A percentile compares a stretch with the other conserved stretches of the same genome.
Evolutionary conservation across 2,329 filamentous ascomycete species (phyloP).

Genomic region (Curvularia eragrostidis): DNA sequence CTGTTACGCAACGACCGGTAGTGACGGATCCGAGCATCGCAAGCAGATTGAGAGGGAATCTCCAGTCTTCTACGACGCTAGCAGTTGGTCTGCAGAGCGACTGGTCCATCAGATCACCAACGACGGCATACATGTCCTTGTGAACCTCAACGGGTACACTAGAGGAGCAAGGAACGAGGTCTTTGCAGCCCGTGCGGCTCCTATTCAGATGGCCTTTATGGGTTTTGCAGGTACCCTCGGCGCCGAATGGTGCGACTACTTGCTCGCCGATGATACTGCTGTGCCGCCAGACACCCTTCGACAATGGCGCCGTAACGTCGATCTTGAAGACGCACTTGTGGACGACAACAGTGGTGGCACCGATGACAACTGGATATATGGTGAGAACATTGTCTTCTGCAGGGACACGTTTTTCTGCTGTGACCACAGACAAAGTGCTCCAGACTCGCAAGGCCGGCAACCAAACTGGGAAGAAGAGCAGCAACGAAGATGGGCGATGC

Average conservation of each 20-base stretch:
- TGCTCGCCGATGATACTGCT: slow-evolving; percentile 87
- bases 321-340: slow-evolving; percentile 70
- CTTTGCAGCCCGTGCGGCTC: slow-evolving; percentile 91
- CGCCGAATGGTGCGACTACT: slow-evolving; percentile 98
- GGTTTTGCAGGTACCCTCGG: slow-evolving; percentile 95
- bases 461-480: slow-evolving; percentile 87
- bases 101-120: slow-evolving; percentile 84
- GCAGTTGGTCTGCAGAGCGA: slow-evolving; percentile 81
- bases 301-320: slow-evolving; percentile 76
- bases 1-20: slow-evolving; percentile 93
- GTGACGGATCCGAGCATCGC: slow-evolving; percentile 87
- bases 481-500: slow-evolving; percentile 84
- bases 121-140: slow-evolving; percentile 90
- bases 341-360: slow-evolving; percentile 72
- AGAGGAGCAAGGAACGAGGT: slow-evolving; percentile 96
- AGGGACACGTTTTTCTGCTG: slow-evolving; percentile 98
- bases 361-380: slow-evolving; percentile 87
- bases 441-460: slow-evolving; percentile 68
- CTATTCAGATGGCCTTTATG: slow-evolving; percentile 99
- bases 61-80: slow-evolving; percentile 88
- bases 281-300: slow-evolving; percentile 83
- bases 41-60: slow-evolving; percentile 93
- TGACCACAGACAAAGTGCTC: slow-evolving; percentile 90
- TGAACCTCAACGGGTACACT: slow-evolving; percentile 98
- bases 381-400: slow-evolving; percentile 95